A percentile compares a stretch with the other conserved stretches of the same genome.
Evolutionary conservation across 2,329 filamentous ascomycete genomes (phyloP).

Genomic region (Epichloe festucae): DNA sequence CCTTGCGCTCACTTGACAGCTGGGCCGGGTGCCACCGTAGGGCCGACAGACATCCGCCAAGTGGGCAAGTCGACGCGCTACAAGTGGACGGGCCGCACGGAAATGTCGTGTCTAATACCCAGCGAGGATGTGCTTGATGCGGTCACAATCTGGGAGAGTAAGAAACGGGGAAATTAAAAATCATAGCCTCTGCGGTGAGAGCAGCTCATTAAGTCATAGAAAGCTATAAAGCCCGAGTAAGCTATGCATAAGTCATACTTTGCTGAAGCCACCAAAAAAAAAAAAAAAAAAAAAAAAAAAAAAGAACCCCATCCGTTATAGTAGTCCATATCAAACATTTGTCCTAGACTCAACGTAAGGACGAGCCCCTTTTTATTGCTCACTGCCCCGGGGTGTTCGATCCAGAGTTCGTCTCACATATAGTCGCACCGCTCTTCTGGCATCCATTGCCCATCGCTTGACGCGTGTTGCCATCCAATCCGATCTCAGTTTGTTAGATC

Average conservation of each 20-base stretch:
- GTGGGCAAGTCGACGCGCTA: neutral
- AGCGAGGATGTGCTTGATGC: too few relatives aligned
- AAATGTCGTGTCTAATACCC: too few relatives aligned
- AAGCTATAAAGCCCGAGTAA: neutral
- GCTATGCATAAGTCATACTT: neutral
- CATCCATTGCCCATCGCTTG: conserved; percentile 21
- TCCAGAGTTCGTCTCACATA: conserved; percentile 21
- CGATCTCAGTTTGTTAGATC: conserved; percentile 4
- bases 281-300: too few relatives aligned
- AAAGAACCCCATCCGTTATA: too few relatives aligned
- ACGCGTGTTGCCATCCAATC: conserved; percentile 16
- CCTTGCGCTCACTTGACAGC: neutral
- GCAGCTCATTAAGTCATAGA: neutral
- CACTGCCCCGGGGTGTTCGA: conserved; percentile 14
- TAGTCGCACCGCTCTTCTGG: conserved; percentile 19
- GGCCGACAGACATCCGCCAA: neutral
- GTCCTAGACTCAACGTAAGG: neutral
- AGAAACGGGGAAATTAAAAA: neutral
- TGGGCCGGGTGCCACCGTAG: too few relatives aligned
- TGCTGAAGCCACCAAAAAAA: neutral
- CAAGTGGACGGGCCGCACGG: too few relatives aligned
- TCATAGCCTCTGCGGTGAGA: neutral
- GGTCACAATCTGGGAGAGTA: neutral
- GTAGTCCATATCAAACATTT: neutral
- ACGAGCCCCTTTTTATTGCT: neutral